Evolutionary conservation across 805 yeast genomes (phyloP).

Genomic region (Candida loeiensis): DNA sequence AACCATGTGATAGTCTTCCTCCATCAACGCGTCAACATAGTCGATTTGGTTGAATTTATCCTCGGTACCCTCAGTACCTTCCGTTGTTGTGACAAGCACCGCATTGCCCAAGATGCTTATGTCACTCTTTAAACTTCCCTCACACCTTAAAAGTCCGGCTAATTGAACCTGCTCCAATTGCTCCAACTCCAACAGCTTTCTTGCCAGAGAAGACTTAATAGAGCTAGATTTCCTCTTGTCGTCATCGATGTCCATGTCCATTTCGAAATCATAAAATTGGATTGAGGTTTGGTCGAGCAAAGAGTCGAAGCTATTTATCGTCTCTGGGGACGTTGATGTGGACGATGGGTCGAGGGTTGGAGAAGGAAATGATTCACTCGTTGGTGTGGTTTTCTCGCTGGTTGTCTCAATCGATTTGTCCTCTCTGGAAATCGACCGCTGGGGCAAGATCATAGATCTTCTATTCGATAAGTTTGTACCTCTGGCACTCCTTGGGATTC

Average conservation of each 20-base stretch:
- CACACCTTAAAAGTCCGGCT: not conserved
- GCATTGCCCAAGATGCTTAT: not conserved
- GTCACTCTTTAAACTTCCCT: not conserved
- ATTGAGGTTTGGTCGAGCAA: constrained; percentile 19
- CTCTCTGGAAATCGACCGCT: not conserved
- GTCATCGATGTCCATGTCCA: constrained; percentile 5
- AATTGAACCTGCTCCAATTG: not conserved
- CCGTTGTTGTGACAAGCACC: constrained; percentile 1
- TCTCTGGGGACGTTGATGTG: constrained; percentile 14
- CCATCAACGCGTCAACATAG: constrained; percentile 6
- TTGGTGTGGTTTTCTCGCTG: constrained; percentile 7
- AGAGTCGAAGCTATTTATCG: constrained; percentile 16
- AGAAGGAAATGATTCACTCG: not conserved
- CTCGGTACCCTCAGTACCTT: constrained; percentile 3
- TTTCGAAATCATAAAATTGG: constrained; percentile 17
- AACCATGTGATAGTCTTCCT: constrained; percentile 6
- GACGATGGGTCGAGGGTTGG: not conserved
- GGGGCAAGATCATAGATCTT: not conserved
- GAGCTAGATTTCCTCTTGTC: constrained; percentile 3
- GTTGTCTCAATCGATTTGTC: constrained; percentile 1
- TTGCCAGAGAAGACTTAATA: not conserved
- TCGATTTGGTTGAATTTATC: constrained; percentile 8
- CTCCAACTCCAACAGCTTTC: constrained; percentile 3
- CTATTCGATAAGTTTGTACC: constrained; percentile 12
- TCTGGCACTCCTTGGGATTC: not conserved